A percentile compares a stretch with the other conserved stretches of the same genome.
These are phyloP conservation scores for Mycena crocata DNA, from an alignment of 768 basidiomycete genomes.

Conservation along the genomic window DNA sequence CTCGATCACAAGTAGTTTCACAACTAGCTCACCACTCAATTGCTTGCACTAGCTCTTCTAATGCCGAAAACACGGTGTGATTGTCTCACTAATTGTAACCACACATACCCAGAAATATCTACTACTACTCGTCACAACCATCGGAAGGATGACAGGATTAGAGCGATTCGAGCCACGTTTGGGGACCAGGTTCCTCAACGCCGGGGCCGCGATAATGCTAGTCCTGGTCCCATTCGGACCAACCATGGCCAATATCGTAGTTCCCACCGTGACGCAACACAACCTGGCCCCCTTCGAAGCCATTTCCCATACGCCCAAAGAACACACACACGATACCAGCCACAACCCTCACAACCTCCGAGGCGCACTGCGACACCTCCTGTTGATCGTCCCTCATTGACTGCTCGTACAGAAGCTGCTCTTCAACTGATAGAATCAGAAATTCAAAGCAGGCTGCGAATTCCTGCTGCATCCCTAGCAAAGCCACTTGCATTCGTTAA, in stretches of 20 bases:
- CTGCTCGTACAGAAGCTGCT: background rate
- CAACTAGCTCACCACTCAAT: too few species aligned
- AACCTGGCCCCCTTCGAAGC: too few species aligned
- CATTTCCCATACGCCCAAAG: too few species aligned
- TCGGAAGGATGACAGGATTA: background rate
- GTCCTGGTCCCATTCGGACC: too few species aligned
- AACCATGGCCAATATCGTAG: too few species aligned
- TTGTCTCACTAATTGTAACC: background rate
- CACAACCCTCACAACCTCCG: background rate
- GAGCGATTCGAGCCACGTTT: background rate
- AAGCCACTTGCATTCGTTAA: conserved; percentile 32
- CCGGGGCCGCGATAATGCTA: too few species aligned
- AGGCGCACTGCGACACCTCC: background rate
- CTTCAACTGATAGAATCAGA: background rate
- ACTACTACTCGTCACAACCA: background rate
- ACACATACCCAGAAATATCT: background rate
- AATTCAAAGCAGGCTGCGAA: background rate
- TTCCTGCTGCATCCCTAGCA: background rate
- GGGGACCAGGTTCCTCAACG: background rate
- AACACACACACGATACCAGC: too few species aligned
- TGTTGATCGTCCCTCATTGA: background rate
- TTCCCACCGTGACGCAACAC: too few species aligned
- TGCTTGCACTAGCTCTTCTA: too few species aligned
- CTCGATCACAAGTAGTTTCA: too few species aligned
- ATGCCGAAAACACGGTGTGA: background rate